Conservation (phyloP, 345 rosid species). For the Brassica carinata region DNA sequence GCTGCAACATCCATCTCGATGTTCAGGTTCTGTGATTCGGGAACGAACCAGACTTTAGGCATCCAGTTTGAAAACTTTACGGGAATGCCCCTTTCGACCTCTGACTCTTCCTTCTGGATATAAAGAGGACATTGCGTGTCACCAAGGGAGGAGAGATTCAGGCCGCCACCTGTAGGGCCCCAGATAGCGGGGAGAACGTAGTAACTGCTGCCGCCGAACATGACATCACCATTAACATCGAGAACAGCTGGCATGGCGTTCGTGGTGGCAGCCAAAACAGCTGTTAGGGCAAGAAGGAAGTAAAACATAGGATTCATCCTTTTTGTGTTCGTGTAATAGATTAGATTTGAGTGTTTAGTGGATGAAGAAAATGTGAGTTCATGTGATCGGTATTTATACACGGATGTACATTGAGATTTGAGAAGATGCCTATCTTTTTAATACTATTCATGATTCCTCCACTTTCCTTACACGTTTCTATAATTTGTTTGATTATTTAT, state of each 20-base stretch:
- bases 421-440: neutral
- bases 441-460: neutral
- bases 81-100: neutral
- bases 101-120: neutral
- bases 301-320: constrained; percentile 18
- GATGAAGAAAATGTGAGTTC: constrained; percentile 11
- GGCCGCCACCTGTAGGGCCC: constrained; percentile 15
- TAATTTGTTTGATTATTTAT: neutral
- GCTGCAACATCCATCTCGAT: neutral
- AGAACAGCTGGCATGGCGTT: neutral
- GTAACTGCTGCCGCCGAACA: neutral
- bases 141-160: neutral
- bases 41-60: neutral
- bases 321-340: neutral
- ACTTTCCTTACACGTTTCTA: neutral
- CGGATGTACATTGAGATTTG: neutral
- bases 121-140: neutral
- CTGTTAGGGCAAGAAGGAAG: constrained; percentile 3
- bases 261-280: neutral
- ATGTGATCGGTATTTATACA: constrained; percentile 1
- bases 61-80: neutral
- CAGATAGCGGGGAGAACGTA: constrained; percentile 8
- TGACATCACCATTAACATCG: neutral
- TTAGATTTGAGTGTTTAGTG: neutral
- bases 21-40: neutral